Base-by-base conservation (phyloP, 2,329 filamentous ascomycete genomes). In the Mollisia scopiformis region DNA sequence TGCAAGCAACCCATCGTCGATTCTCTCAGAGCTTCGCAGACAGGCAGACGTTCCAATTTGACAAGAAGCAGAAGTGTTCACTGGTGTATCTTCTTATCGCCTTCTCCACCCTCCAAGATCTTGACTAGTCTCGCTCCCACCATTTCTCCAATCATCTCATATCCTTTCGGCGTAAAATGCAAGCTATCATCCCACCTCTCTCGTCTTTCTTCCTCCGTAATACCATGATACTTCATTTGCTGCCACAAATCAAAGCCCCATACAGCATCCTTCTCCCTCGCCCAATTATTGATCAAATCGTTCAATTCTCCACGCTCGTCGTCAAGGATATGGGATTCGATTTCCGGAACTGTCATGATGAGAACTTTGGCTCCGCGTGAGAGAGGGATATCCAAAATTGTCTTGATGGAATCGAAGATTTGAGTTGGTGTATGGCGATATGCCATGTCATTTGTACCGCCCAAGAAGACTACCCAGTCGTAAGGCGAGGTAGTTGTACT, bases 371-470 rank as follows among this genome's bases (percentile, higher is more conserved):
- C 75, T 3, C 79, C 79, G 6, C 77, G 76, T 1, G 72, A 68
- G 1, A 88, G 75, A 1, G 82, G 77, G 1, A 83, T 70, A 33
- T 78, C 71, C 78, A 83, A 87, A 28, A 77, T 71, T 1, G 75
- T 66, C 62, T 81, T 73, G 13, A 88, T 79, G 2, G 76, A 74
- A 5, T 76, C 67, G 64, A 81, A 80, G 21, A 88, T 82, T 1
- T 75, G 67, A 0, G 78, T 71, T 14, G 78, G 66, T 0, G 54
- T 16, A 19, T 66, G 62, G 3, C 70, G 68, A 61, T 76, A 78
- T n/a, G 74, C 83, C 8, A 89, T 70, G 65, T 89, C 87, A 67
- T 89, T 89, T 50, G 87, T 89, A 2, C 87, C 87, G 6, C 84
- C 86, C 1, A 89, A 79, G 6, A 88, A 73, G 41, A 89, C 80